Evolutionary conservation across 768 basidiomycete genomes (phyloP).

Genomic region (Trametes meyenii): DNA sequence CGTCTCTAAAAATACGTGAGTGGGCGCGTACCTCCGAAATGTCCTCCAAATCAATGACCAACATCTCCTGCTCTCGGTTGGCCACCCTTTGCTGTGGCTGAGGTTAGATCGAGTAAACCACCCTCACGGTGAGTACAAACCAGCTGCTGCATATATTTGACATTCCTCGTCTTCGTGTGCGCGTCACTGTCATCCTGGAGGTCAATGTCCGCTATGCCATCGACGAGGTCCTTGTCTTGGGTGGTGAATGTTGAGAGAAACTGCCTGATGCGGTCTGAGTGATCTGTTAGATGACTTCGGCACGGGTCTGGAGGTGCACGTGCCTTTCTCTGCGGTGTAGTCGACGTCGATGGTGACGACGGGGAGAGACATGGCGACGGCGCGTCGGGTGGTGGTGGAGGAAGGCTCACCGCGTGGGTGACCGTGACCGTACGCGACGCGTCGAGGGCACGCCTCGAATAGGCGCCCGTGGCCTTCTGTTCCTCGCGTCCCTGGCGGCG

Average conservation of each 20-base stretch:
- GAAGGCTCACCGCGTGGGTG: constrained; percentile 32
- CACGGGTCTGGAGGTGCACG: background rate
- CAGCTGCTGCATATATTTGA: constrained; percentile 85
- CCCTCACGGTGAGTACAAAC: constrained; percentile 46
- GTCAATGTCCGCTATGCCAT: constrained; percentile 70
- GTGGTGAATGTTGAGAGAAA: constrained; percentile 74
- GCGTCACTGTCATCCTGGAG: constrained; percentile 54
- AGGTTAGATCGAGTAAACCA: constrained; percentile 19
- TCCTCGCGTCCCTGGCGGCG: background rate
- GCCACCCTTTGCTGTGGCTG: constrained; percentile 79
- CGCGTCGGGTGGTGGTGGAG: constrained; percentile 19
- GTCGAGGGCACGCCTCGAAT: background rate
- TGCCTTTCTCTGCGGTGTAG: constrained; percentile 77
- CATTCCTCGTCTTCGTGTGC: constrained; percentile 40
- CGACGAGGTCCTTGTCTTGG: constrained; percentile 63
- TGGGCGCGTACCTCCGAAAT: constrained; percentile 61
- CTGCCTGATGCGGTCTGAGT: constrained; percentile 63
- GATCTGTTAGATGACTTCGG: background rate
- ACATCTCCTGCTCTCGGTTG: constrained; percentile 89
- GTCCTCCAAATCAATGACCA: constrained; percentile 89
- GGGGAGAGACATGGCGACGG: constrained; percentile 64
- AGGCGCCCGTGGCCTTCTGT: background rate
- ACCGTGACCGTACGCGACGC: constrained; percentile 26
- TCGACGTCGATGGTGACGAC: constrained; percentile 60
- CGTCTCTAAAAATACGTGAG: constrained; percentile 5